Evolutionary conservation across 179 eudicot species (phyloP).

Genomic region (Patellifolia procumbens): DNA sequence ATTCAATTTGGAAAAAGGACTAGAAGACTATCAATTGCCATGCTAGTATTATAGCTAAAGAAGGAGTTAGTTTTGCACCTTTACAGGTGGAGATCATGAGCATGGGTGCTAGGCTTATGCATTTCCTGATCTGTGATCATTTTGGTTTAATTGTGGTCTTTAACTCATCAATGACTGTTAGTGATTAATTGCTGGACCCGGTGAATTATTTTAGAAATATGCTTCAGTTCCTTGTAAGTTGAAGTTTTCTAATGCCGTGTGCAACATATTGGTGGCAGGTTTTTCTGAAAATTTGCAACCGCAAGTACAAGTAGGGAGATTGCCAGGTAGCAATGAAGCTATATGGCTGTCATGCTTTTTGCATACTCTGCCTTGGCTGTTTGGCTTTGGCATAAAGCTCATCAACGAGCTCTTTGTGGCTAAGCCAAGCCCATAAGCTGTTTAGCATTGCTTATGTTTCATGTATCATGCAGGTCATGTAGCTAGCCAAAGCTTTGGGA

Average conservation of each 20-base stretch:
- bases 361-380: neutral
- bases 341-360: neutral
- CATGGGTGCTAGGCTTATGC: neutral
- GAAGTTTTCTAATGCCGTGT: neutral
- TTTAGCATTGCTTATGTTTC: neutral
- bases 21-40: neutral
- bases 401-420: neutral
- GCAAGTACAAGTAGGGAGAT: conserved; percentile 29
- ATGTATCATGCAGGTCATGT: conserved; percentile 42
- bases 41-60: neutral
- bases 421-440: neutral
- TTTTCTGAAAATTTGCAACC: conserved; percentile 31
- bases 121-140: too few relatives aligned
- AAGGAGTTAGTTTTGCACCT: neutral
- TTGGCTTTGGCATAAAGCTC: conserved; percentile 8
- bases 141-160: neutral
- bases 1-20: neutral
- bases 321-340: conserved; percentile 39
- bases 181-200: neutral
- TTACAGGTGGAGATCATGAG: neutral
- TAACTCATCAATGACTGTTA: neutral
- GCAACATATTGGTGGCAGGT: conserved; percentile 19
- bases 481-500: conserved; percentile 54
- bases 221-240: neutral
- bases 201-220: neutral